Evolutionary conservation across 257 asterid species (phyloP), one percentile per base, ranked within the genome.

Genomic region (Vinca minor): DNA sequence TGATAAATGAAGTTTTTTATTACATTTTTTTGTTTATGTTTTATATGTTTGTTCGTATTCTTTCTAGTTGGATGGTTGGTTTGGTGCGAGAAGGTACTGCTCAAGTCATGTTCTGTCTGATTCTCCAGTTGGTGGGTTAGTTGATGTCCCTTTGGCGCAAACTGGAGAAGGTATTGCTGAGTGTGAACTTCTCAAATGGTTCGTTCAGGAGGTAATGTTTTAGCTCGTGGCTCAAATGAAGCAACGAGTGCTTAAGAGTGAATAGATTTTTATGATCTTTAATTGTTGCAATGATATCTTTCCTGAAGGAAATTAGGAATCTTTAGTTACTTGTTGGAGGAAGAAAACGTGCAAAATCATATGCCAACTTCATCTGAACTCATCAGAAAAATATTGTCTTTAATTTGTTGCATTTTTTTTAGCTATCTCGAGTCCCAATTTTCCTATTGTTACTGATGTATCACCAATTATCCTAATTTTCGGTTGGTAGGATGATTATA

Each of bases 131-230:
- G 79, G 67, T 11, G 91, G 91, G 28, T 64, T 82, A 46, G 77
- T 92, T 65, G 97, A 87, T 46, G 85, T 92, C 44, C 96, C 96
- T 44, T 78, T 92, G 82, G 98, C 98, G 0, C 98, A 92, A 85
- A 92, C 98, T 0, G 98, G 98, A 38, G 98, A 92, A 87, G 98
- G 98, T 41, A 92, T 92, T 67, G 98, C 98, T 15, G 98, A 92
- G 76, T 92, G 98, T 69, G 98, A 92, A 75, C 96, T 92, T 69
- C 91, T 92, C 58, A 78, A 85, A 73, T 92, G 98, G 98, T 92
- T 89, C 61, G 94, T 92, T 63, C 68, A 81, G 68, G 98, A 89
- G 98, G 98, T 92, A 52, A 62, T 55, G n/a, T n/a, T 63, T 52
- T 63, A 60, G 20, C 53, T 71, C 39, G 8, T 13, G 10, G 29